These are phyloP conservation scores for Protomyces inouyei DNA, from an alignment of 1,139 yeast species.

Conservation along the genomic window DNA sequence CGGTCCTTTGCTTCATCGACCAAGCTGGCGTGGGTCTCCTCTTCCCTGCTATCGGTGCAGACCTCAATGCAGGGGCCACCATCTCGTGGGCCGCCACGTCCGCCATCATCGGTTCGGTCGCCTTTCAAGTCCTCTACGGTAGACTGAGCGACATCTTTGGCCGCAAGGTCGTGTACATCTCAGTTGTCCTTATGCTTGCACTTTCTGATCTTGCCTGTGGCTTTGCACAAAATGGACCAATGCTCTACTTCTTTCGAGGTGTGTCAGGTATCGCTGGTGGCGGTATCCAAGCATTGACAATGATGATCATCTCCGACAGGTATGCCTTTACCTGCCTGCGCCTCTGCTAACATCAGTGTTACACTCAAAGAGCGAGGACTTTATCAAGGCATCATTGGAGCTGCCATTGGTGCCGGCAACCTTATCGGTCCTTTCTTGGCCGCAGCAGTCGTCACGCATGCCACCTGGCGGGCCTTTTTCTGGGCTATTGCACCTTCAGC, in stretches of 20 bases:
- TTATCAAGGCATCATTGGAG: slow-evolving; percentile 50
- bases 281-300: slow-evolving; percentile 47
- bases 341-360: slow-evolving; percentile 37
- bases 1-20: slow-evolving; percentile 28
- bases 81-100: slow-evolving; percentile 32
- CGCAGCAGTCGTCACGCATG: slow-evolving; percentile 48
- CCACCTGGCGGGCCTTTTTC: slow-evolving; percentile 44
- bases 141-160: slow-evolving; percentile 52
- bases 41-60: slow-evolving; percentile 29
- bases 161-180: slow-evolving; percentile 44
- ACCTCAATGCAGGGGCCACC: slow-evolving; percentile 25
- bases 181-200: slow-evolving; percentile 48
- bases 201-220: slow-evolving; percentile 46
- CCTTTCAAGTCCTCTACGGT: slow-evolving; percentile 44
- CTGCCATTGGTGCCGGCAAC: slow-evolving; percentile 51
- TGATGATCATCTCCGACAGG: slow-evolving; percentile 47
- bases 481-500: background rate
- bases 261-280: slow-evolving; percentile 53
- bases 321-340: background rate
- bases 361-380: slow-evolving; percentile 48
- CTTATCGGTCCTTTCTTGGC: slow-evolving; percentile 56
- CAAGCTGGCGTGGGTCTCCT: slow-evolving; percentile 27
- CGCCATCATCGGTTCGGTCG: slow-evolving; percentile 30
- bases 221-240: slow-evolving; percentile 43
- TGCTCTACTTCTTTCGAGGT: slow-evolving; percentile 48